Percentiles rank a stretch among this genome's conserved stretches.
These are phyloP conservation scores for Solanum piurae DNA, from an alignment of 257 asterid species.

Conservation along the genomic window DNA sequence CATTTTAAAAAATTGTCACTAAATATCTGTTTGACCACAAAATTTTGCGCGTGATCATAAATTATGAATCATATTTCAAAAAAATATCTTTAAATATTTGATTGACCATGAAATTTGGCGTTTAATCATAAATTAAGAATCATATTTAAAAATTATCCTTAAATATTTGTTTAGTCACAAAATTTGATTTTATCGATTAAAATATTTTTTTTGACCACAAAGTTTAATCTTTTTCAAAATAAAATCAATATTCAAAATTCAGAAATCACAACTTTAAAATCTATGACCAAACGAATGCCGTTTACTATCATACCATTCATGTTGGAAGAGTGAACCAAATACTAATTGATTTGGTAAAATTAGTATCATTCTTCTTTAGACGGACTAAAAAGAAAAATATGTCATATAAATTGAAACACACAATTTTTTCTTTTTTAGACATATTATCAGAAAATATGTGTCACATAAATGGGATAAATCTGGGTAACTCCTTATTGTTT, in stretches of 20 bases:
- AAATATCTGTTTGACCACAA: neutral
- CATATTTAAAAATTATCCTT: too few relatives aligned
- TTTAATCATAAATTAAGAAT: too few relatives aligned
- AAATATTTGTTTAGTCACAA: too few relatives aligned
- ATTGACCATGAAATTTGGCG: too few relatives aligned
- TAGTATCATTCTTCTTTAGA: neutral
- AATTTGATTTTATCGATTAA: too few relatives aligned
- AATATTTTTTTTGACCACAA: neutral
- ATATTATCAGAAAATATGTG: neutral
- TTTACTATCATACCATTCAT: neutral
- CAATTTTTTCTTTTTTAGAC: neutral
- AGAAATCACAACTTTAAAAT: too few relatives aligned
- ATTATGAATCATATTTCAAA: neutral
- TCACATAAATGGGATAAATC: accelerated
- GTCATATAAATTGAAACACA: neutral
- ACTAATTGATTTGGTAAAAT: neutral
- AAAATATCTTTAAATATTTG: too few relatives aligned
- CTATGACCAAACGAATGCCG: neutral
- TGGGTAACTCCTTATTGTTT: neutral
- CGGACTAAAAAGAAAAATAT: accelerated
- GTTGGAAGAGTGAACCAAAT: neutral
- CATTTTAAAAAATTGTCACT: neutral
- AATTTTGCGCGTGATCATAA: too few relatives aligned
- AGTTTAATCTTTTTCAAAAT: neutral
- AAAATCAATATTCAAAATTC: too few relatives aligned